Conservation (phyloP, 208 protist genomes). For the Trypanosoma mega region DNA sequence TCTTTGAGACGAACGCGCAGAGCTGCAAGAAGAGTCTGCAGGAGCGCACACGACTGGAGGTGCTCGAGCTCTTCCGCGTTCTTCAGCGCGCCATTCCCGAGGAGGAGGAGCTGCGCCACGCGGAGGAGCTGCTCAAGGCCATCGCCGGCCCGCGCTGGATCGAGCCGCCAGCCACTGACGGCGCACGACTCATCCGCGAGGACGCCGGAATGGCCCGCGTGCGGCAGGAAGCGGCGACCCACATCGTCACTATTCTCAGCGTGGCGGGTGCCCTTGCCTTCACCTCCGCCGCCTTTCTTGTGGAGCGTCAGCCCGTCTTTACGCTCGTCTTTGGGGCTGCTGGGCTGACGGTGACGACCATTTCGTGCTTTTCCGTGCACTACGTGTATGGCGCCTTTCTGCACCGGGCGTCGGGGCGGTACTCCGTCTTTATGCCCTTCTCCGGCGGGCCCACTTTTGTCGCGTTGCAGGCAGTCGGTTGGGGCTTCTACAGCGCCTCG, state of each 20-base stretch:
- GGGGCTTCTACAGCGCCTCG: conserved; percentile 51
- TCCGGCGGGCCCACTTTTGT: conserved; percentile 58
- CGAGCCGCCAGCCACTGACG: conserved; percentile 15
- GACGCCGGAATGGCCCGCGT: conserved; percentile 20
- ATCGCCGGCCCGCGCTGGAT: conserved; percentile 24
- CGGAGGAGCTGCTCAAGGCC: conserved; percentile 20
- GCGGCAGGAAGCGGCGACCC: conserved; percentile 41
- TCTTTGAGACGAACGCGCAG: conserved; percentile 43
- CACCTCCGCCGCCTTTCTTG: conserved; percentile 41
- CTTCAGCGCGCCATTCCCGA: conserved; percentile 16
- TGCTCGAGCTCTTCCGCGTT: conserved; percentile 21
- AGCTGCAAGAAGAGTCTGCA: conserved; percentile 7
- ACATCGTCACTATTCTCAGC: conserved; percentile 51
- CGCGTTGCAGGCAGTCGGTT: conserved; percentile 48
- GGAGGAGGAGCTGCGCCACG: conserved; percentile 24
- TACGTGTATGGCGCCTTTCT: conserved; percentile 56
- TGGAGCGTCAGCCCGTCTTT: conserved; percentile 42
- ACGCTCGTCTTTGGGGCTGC: conserved; percentile 60
- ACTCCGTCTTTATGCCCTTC: conserved; percentile 78
- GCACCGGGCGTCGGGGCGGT: conserved; percentile 41
- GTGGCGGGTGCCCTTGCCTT: conserved; percentile 40
- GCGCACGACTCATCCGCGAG: conserved; percentile 13
- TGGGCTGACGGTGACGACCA: conserved; percentile 37
- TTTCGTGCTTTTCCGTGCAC: conserved; percentile 65
- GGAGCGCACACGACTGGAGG: conserved; percentile 12